These are phyloP conservation scores for Globomyces pollinis-pini DNA, from an alignment of 192 early-diverging fungal genomes.

Conservation along the genomic window DNA sequence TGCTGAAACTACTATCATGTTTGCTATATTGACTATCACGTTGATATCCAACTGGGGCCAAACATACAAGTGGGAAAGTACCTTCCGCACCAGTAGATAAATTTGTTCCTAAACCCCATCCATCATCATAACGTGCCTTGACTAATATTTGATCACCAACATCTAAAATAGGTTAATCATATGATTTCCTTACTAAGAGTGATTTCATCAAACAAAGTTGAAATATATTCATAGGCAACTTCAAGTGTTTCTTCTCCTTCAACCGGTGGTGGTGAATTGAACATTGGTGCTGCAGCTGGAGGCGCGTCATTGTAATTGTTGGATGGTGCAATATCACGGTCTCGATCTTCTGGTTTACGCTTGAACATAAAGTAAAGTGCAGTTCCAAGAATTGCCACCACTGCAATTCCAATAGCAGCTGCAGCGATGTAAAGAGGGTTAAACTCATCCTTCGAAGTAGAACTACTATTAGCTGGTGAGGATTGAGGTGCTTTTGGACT, in stretches of 20 bases:
- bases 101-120: conserved; percentile 17
- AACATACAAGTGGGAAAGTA: conserved; percentile 22
- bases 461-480: too few species aligned
- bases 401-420: conserved; percentile 2
- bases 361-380: conserved; percentile 1
- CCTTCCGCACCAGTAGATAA: conserved; percentile 21
- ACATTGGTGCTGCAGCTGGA: neutral
- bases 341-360: neutral
- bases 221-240: conserved; percentile 32
- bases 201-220: conserved; percentile 38
- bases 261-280: neutral
- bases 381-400: neutral
- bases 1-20: neutral
- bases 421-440: conserved; percentile 6
- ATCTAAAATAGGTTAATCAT: neutral
- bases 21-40: neutral
- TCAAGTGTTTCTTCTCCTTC: conserved; percentile 28
- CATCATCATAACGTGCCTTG: conserved; percentile 14
- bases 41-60: conserved; percentile 8
- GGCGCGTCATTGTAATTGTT: conserved; percentile 1
- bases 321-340: neutral
- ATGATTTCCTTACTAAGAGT: conserved; percentile 26
- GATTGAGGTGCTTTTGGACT: too few species aligned
- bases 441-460: neutral
- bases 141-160: conserved; percentile 23